Base-by-base conservation (phyloP, 108 stramenopile species). In the Pseudonitzschia multistriata region DNA sequence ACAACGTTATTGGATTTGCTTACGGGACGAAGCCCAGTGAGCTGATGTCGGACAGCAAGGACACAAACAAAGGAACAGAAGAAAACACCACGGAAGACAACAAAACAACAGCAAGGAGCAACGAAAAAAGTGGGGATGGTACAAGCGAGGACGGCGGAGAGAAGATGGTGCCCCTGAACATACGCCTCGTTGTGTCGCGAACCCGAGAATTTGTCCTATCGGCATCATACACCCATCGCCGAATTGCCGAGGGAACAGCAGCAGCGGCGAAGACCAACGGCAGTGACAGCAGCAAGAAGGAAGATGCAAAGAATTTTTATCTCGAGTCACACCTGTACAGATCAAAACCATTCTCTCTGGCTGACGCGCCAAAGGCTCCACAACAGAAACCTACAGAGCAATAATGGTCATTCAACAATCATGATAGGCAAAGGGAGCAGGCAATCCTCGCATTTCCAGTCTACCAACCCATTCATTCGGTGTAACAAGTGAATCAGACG, bases 1-100 rank as follows among this genome's bases (percentile, higher is more conserved):
- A 89, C 15, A 66, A 72, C 28, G 73, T 93, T 10, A 53, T 93
- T 29, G 92, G 92, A 1, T 91, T 89, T 77, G 80, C 85, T 29
- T 87, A 77, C 55, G 77, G 77, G 31, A 78, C 70, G 66, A 72
- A 68, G 66, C 73, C 73, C 25, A 70, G 68, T 64, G 79, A 74
- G 36, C 42, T 39, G 27, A 3, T 35, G 57, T 45, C 42, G 7
- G 3, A 13, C 42, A 25, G n/a, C 30, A 48, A 36, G 15, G 13
- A 36, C 65, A 66, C 14, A 8, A 66, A 53, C 52, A 53, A 53
- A 0, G 27, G 3, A 27, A 27, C 29, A 13, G n/a, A 45, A 13
- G 42, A 13, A 45, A 45, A 3, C 42, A 17, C 15, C 42, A 17
- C 7, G 15, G 6, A 48, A 0, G 29, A 45, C 33, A 45, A 54